Percentiles rank a stretch among this genome's conserved stretches.
Evolutionary conservation across 1,284 basidiomycete genomes (phyloP).

Genomic region (Trametes hirsuta): DNA sequence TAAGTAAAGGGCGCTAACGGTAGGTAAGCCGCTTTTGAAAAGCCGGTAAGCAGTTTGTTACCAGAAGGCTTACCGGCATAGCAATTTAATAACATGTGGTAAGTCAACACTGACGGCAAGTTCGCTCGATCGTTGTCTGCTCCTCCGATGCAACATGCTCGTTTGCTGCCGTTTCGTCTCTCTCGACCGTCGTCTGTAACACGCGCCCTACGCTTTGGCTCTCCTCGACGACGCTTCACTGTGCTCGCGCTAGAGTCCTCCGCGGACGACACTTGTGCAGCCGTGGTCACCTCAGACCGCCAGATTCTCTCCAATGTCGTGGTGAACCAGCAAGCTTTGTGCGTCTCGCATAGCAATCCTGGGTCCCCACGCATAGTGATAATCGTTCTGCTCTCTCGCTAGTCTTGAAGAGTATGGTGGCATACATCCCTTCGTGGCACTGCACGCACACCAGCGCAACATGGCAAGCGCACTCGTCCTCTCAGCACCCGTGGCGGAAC

Average conservation of each 20-base stretch:
- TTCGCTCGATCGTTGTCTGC: not conserved
- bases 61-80: no score
- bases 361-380: not conserved
- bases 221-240: slow-evolving; percentile 43
- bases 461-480: slow-evolving; percentile 54
- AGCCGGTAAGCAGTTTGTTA: no score
- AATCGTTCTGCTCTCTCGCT: not conserved
- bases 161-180: not conserved
- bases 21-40: no score
- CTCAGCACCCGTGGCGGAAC: not conserved
- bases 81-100: no score
- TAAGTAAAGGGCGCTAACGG: no score
- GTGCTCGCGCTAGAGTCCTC: slow-evolving; percentile 85
- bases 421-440: slow-evolving; percentile 82
- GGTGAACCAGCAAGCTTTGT: slow-evolving; percentile 71
- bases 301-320: slow-evolving; percentile 83
- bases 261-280: slow-evolving; percentile 90
- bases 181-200: not conserved
- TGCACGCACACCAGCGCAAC: slow-evolving; percentile 74
- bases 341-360: slow-evolving; percentile 24
- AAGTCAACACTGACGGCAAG: no score
- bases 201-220: not conserved
- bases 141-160: slow-evolving; percentile 16
- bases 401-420: slow-evolving; percentile 78
- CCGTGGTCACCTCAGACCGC: slow-evolving; percentile 72